Evolutionary conservation across 495 filamentous ascomycete genomes (phyloP), one percentile per base, ranked within the genome.

Genomic region (Penicillium longicatenatum): DNA sequence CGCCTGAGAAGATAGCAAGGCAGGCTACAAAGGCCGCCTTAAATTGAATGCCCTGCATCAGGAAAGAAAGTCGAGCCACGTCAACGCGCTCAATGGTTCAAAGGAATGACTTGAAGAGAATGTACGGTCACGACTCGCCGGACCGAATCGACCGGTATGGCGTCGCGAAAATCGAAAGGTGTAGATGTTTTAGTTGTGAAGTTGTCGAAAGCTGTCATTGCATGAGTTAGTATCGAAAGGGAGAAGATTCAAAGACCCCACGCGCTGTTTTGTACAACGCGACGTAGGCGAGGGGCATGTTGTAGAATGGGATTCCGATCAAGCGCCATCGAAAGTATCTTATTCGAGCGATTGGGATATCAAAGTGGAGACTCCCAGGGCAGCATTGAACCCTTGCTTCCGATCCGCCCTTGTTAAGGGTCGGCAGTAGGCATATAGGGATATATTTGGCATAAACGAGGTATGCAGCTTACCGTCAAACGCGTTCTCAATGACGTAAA

Each of bases 1-100:
- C 61, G 50, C 71, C 59, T 2, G 78, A 66, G 20, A 73, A 72
- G 41, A 73, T 51, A 30, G 70, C 58, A 24, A 77, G 41, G 48
- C 63, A 60, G 49, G 70, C 66, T 48, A 72, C 59, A 33, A 74
- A 60, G 53, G 57, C 37, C 39, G 67, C 41, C 22, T 58, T 59
- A 19, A 65, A 26, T 26, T 52, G 43, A 59, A 61, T 53, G 55
- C 68, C 60, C 57, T 65, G 67, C 67, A 70, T 70, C 6, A 33
- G 45, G 59, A 41, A 42, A 42, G 37, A 54, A 60, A 29, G 20
- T 41, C 17, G 54, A 61, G 59, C 46, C 43, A 52, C 50, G 61
- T 63, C 52, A 17, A 61, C 58, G 52, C 47, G 55, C 61, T 56
- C 44, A n/a, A 30, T 17, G 44, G 20, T 44, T 49, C 9, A 47